Percentiles rank a stretch among this genome's conserved stretches.
phyloP scores from a whole-genome alignment of 495 filamentous ascomycete species.

The Penicillium pancosmium region DNA sequence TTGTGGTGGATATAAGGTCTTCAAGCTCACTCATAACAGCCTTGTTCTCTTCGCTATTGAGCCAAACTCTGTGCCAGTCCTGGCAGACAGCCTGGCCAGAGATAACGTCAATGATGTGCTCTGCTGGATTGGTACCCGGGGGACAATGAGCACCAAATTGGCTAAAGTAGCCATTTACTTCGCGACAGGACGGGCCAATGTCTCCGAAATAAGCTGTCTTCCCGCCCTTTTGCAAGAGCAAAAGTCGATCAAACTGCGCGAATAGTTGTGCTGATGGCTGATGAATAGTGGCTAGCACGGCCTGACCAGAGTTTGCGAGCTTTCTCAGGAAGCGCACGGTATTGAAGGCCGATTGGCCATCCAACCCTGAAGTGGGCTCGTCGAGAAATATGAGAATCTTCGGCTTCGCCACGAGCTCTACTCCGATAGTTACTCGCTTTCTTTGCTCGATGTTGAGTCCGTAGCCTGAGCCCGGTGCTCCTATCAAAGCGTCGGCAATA shows the following conservation, averaged over 20 bases:
- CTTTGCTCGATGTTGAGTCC: conserved; percentile 59
- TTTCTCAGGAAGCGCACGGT: conserved; percentile 67
- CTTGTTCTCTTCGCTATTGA: conserved; percentile 53
- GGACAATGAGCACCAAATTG: conserved; percentile 75
- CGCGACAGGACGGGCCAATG: conserved; percentile 54
- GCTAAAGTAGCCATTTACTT: conserved; percentile 72
- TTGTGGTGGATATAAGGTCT: conserved; percentile 47
- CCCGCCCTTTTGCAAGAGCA: conserved; percentile 69
- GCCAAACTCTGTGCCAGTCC: conserved; percentile 69
- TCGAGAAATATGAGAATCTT: conserved; percentile 74
- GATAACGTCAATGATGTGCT: conserved; percentile 92
- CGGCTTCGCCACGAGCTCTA: conserved; percentile 69
- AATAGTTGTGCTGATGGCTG: conserved; percentile 75
- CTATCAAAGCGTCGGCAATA: conserved; percentile 56
- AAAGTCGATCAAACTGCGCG: conserved; percentile 70
- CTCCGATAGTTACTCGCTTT: conserved; percentile 69
- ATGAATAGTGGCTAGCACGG: conserved; percentile 77
- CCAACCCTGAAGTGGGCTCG: conserved; percentile 75
- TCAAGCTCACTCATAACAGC: conserved; percentile 55
- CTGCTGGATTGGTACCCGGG: conserved; percentile 75
- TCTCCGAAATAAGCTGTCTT: conserved; percentile 74
- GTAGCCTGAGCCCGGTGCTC: conserved; percentile 49
- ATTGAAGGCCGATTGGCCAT: conserved; percentile 65
- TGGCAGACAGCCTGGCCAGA: conserved; percentile 37
- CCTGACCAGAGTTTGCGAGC: conserved; percentile 67